Percentiles rank a stretch among this genome's conserved stretches.
These are phyloP conservation scores for Fraxinus albicans DNA, from an alignment of 305 asterid species.

Conservation along the genomic window DNA sequence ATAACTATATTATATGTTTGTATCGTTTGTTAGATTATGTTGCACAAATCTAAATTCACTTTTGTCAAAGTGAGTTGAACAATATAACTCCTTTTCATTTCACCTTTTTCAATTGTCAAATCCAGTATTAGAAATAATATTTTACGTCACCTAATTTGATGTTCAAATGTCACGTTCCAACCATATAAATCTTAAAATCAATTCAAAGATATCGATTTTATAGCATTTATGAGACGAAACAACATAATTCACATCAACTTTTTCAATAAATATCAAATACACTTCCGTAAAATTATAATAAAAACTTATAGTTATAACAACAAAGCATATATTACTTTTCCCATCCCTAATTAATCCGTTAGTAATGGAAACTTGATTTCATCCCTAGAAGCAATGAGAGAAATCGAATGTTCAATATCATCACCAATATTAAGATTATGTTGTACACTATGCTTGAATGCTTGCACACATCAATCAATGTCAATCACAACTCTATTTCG, in stretches of 20 bases:
- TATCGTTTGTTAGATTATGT: not conserved
- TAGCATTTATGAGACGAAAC: not conserved
- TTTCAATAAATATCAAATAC: not conserved
- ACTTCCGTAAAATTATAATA: not conserved
- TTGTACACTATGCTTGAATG: conserved; percentile 63
- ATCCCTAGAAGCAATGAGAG: conserved; percentile 20
- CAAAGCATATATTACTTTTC: not conserved
- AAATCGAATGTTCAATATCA: conserved; percentile 39
- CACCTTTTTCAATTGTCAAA: not conserved
- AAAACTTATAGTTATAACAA: not conserved
- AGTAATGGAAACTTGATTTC: not conserved
- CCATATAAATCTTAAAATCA: not conserved
- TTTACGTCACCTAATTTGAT: not conserved
- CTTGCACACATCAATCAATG: conserved; percentile 42
- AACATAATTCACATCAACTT: not conserved
- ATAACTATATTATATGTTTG: not conserved
- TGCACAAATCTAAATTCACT: not conserved
- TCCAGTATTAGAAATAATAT: not conserved
- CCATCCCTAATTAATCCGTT: not conserved
- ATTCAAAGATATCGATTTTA: not conserved
- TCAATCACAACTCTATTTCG: conserved; percentile 37
- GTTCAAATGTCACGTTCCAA: not conserved
- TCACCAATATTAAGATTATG: conserved; percentile 43
- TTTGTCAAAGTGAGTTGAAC: not conserved
- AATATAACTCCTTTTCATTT: not conserved